A percentile compares a stretch with the other conserved stretches of the same genome.
These are phyloP conservation scores for Debaryomyces robertsiae DNA, from an alignment of 1,139 yeast genomes.

Conservation along the genomic window DNA sequence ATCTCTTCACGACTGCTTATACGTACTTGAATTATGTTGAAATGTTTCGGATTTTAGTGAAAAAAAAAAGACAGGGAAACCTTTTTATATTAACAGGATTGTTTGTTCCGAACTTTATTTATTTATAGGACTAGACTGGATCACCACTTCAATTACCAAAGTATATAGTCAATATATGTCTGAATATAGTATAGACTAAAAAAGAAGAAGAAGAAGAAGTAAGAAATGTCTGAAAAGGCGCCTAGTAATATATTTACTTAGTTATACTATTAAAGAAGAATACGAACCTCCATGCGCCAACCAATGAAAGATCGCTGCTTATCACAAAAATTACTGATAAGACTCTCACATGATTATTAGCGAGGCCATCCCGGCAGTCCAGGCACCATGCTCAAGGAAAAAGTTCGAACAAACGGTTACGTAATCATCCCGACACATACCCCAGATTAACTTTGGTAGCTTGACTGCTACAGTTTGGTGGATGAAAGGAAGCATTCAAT, in stretches of 20 bases:
- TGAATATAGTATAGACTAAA: constrained; percentile 3
- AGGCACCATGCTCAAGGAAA: too few relatives aligned
- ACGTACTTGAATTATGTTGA: constrained; percentile 6
- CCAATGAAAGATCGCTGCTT: constrained; percentile 8
- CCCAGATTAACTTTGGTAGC: too few relatives aligned
- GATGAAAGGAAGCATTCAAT: too few relatives aligned
- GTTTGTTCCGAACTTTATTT: neutral
- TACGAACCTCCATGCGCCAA: neutral
- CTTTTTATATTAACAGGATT: constrained; percentile 3
- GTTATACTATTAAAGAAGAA: too few relatives aligned
- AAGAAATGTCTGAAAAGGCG: too few relatives aligned
- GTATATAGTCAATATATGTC: constrained; percentile 8
- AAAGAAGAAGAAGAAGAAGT: neutral
- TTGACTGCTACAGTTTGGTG: too few relatives aligned
- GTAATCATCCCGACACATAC: too few relatives aligned
- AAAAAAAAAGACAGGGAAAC: neutral
- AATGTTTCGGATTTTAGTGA: constrained; percentile 1
- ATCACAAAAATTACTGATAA: constrained; percentile 5
- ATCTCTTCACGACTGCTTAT: neutral
- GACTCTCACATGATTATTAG: neutral
- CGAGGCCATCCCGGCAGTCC: too few relatives aligned
- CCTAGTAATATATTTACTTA: neutral
- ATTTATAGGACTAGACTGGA: neutral
- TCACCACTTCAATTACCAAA: constrained; percentile 6
- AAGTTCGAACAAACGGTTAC: too few relatives aligned